Base-by-base conservation (phyloP, 805 yeast genomes). In the Ogataea methanolica region DNA sequence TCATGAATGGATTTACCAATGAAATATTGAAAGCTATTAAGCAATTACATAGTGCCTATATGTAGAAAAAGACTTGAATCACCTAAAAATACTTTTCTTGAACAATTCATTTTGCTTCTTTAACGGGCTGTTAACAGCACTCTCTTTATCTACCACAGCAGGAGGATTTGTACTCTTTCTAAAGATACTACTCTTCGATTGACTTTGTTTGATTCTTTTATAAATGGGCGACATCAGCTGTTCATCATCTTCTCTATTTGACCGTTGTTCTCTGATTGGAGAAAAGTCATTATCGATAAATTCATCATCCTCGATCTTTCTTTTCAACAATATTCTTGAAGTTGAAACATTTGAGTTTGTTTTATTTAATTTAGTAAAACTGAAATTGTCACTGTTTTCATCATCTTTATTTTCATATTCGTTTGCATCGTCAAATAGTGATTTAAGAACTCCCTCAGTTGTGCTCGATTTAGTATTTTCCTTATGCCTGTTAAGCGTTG, bases 61-160 rank as follows among this genome's bases (percentile, higher is more conserved):
- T 6, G 11, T 26, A 11, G 11, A 26, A 26, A 26, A 6, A 26
- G 11, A 26, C 22, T 16, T 9, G 31, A 33, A 29, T 22, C 12
- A 44, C 36, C 50, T 51, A 45, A 59, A 60, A 34, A 59, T 56
- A 38, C 55, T 57, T 19, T 39, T 47, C 39, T 45, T 52, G 34
- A 56, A 46, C 15, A 41, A 19, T 33, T 49, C 54, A 35, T 58
- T 58, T 33, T 55, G 50, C 11, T 48, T 51, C 48, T 57, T 60
- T 37, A 60, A 35, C 1, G 65, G 65, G 50, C 65, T 60, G 42
- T 56, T 52, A 8, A 35, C 38, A 36, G 21, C 43, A 38, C n/a
- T 19, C 9, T 35, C 38, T 12, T 36, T n/a, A 22, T 37, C 29
- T 22, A 19, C 21, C 21, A 17, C 31, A 26, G 31, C 12, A 9